phyloP scores from a whole-genome alignment of 805 yeast genomes.

The Lachancea kluyveri region DNA sequence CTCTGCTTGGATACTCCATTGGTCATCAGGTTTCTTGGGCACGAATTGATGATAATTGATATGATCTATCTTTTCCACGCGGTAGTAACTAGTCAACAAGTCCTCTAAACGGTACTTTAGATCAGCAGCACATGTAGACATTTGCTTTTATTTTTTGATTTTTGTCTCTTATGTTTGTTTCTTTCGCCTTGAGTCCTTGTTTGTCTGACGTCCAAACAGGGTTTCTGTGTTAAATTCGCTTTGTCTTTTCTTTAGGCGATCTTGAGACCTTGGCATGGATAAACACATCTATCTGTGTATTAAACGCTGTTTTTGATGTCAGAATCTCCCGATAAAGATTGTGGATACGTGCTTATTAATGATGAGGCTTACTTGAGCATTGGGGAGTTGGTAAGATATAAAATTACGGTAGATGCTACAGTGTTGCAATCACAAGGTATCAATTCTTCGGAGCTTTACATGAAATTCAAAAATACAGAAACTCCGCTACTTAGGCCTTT shows the following conservation, averaged over 20 bases:
- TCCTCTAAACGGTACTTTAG: conserved; percentile 22
- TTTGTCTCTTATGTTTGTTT: no score
- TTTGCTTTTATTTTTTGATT: no score
- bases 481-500: conserved; percentile 72
- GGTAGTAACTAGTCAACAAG: conserved; percentile 25
- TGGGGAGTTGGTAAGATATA: conserved; percentile 27
- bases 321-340: no score
- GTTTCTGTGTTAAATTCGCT: no score
- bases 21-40: conserved; percentile 33
- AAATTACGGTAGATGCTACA: conserved; percentile 16
- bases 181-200: no score
- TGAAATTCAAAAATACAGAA: conserved; percentile 66
- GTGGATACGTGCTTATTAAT: no score
- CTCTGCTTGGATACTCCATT: conserved; percentile 38
- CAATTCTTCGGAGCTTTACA: conserved; percentile 17
- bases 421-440: conserved; percentile 11
- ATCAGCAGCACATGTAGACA: no score
- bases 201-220: no score
- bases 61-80: conserved; percentile 24
- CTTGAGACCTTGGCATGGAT: no score
- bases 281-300: no score
- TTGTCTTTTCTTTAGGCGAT: no score
- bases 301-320: no score
- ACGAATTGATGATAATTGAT: conserved; percentile 30
- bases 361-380: conserved; percentile 20